Evolutionary conservation across 495 filamentous ascomycete species (phyloP).

Genomic region (Entonaema liquescens): DNA sequence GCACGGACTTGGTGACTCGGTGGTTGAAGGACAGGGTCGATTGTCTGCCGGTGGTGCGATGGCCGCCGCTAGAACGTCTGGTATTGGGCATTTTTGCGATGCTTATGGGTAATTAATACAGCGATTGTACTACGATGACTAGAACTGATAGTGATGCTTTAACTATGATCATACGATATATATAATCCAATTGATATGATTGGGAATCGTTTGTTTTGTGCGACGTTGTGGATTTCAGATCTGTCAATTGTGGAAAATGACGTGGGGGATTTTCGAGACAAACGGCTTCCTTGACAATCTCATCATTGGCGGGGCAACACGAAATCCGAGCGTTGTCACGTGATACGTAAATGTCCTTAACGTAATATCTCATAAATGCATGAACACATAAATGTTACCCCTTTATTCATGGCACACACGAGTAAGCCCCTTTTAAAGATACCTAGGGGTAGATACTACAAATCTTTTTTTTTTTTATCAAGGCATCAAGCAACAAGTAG

Average conservation of each 20-base stretch:
- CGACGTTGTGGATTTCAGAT: slow-evolving; percentile 11
- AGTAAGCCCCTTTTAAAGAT: too few species aligned
- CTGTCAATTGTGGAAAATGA: slow-evolving; percentile 39
- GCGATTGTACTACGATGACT: not conserved
- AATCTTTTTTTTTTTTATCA: too few species aligned
- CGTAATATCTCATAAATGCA: not conserved
- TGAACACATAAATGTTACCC: not conserved
- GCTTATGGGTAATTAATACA: not conserved
- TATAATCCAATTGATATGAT: not conserved
- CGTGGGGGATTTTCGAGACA: slow-evolving; percentile 36
- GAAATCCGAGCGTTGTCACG: slow-evolving; percentile 48
- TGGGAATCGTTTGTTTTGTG: not conserved
- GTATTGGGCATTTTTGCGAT: slow-evolving; percentile 70
- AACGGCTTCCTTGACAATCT: slow-evolving; percentile 4
- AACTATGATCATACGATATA: not conserved
- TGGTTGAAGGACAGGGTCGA: slow-evolving; percentile 78
- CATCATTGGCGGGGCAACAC: slow-evolving; percentile 51
- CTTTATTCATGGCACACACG: too few species aligned
- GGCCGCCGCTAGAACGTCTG: slow-evolving; percentile 63
- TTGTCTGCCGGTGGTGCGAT: slow-evolving; percentile 61
- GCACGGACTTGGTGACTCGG: slow-evolving; percentile 75
- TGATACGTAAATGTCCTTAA: slow-evolving; percentile 17
- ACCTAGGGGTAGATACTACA: too few species aligned
- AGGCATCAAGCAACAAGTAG: too few species aligned
- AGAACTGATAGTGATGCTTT: not conserved